Evolutionary conservation across 2,329 filamentous ascomycete genomes (phyloP).

Genomic region (Monosporascus sp.): DNA sequence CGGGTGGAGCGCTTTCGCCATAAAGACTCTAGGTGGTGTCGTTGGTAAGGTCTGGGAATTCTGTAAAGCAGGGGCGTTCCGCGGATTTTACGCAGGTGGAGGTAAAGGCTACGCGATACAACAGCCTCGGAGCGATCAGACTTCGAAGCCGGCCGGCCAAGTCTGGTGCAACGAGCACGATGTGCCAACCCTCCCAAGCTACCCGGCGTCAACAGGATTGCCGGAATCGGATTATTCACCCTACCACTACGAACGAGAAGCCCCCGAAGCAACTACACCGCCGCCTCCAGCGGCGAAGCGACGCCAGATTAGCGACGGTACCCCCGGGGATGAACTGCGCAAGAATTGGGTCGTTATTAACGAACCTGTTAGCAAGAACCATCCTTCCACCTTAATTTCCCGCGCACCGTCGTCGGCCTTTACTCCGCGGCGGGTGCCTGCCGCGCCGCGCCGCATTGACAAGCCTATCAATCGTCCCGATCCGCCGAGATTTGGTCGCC

Average conservation of each 20-base stretch:
- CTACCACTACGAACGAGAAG: conserved; percentile 24
- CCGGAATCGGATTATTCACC: conserved; percentile 30
- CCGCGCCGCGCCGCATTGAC: conserved; percentile 38
- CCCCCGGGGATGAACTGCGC: conserved; percentile 48
- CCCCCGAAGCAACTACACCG: conserved; percentile 32
- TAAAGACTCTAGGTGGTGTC: conserved; percentile 59
- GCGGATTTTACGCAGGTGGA: conserved; percentile 81
- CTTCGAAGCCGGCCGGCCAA: conserved; percentile 10
- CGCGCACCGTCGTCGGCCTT: conserved; percentile 15
- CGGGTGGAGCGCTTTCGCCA: conserved; percentile 54
- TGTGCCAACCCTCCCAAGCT: conserved; percentile 18
- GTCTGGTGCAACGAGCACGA: conserved; percentile 25
- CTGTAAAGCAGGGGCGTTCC: conserved; percentile 68
- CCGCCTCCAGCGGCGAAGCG: conserved; percentile 47
- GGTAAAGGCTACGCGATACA: conserved; percentile 64
- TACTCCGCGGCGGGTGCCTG: conserved; percentile 24
- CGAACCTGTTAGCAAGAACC: conserved; percentile 26
- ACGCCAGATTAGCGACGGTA: conserved; percentile 45
- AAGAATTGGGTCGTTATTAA: conserved; percentile 69
- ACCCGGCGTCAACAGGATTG: conserved; percentile 23
- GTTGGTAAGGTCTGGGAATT: conserved; percentile 81
- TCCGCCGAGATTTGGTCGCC: conserved; percentile 19
- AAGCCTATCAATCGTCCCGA: conserved; percentile 34
- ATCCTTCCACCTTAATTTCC: conserved; percentile 16
- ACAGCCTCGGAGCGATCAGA: conserved; percentile 6